Base-by-base conservation (phyloP, 2,329 filamentous ascomycete species). In the Penicillium sp. region DNA sequence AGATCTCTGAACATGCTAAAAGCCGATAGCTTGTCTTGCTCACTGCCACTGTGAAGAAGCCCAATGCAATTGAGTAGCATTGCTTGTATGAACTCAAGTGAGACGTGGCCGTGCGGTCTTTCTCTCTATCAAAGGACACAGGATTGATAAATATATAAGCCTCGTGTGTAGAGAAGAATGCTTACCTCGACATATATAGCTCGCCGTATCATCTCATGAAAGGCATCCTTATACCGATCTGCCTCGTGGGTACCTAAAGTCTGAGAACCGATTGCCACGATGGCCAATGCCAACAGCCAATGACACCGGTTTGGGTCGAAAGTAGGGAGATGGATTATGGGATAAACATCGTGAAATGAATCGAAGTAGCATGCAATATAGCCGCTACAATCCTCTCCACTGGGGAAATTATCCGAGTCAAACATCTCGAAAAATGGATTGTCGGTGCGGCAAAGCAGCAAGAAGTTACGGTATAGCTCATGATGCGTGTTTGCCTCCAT, bases 131-230 rank as follows among this genome's bases (percentile, higher is more conserved):
- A 4, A 11, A 35, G 4, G 7, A 27, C 22, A 23, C 18, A 20
- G 18, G 18, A 4, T 42, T 9, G 22, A 20, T 54, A 22, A 51
- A 40, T 42, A 16, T 45, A 18, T 32, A 2, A 42, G 16, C 39
- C 6, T 1, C 6, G 14, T 23, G 14, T 11, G 1, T 10, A n/a
- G 14, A 23, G 2, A 4, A 11, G 9, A 16, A 31, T 5, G 10
- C 50, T 55, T 58, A 71, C 68, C 55, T 67, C 63, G 23, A 63
- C 56, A 27, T 60, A 48, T 35, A 72, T 62, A 28, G 65, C 66
- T 27, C 69, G 64, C 13, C 69, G 66, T 38, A 72, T 55, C 45
- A 74, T 64, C 46, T 74, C 71, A 46, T 73, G 66, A 38, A 73
- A 65, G 26, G 69, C 65, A 35, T 59, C 48, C 27, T 60, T 55